Conservation (phyloP, 2,329 filamentous ascomycete species). For the Escovopsis sp. region DNA sequence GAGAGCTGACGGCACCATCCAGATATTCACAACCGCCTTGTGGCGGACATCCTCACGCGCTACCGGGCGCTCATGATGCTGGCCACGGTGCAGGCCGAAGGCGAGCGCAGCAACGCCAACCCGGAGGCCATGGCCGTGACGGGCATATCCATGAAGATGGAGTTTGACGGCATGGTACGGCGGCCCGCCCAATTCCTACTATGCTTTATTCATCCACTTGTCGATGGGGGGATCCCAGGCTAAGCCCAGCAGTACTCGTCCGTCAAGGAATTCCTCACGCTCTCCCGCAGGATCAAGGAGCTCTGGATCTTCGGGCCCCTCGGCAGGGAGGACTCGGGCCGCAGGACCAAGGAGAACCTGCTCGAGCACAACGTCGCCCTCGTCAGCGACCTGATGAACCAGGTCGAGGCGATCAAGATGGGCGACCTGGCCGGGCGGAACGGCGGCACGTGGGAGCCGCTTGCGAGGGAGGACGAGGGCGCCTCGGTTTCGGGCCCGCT, state of each 20-base stretch:
- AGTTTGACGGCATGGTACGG: slow-evolving; percentile 27
- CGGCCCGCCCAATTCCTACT: neutral
- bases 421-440: slow-evolving; percentile 17
- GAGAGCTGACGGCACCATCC: neutral
- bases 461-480: slow-evolving; percentile 9
- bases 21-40: slow-evolving; percentile 31
- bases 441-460: slow-evolving; percentile 23
- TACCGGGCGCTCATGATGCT: slow-evolving; percentile 30
- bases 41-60: slow-evolving; percentile 28
- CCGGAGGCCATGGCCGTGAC: slow-evolving; percentile 27
- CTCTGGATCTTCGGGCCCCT: slow-evolving; percentile 30
- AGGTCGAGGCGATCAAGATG: slow-evolving; percentile 21
- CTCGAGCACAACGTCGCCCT: slow-evolving; percentile 22
- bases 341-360: slow-evolving; percentile 20
- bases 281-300: slow-evolving; percentile 30
- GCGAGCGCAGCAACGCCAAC: slow-evolving; percentile 23
- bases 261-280: slow-evolving; percentile 29
- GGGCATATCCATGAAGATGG: slow-evolving; percentile 29
- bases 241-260: slow-evolving; percentile 20
- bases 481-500: neutral
- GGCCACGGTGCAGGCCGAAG: slow-evolving; percentile 27
- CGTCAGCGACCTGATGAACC: slow-evolving; percentile 21
- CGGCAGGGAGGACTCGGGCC: slow-evolving; percentile 21
- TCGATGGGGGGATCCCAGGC: no score
- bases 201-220: neutral